Percentiles rank a stretch among this genome's conserved stretches.
Evolutionary conservation across 148 eudicot species (phyloP).

Genomic region (Chenopodium quinoa): DNA sequence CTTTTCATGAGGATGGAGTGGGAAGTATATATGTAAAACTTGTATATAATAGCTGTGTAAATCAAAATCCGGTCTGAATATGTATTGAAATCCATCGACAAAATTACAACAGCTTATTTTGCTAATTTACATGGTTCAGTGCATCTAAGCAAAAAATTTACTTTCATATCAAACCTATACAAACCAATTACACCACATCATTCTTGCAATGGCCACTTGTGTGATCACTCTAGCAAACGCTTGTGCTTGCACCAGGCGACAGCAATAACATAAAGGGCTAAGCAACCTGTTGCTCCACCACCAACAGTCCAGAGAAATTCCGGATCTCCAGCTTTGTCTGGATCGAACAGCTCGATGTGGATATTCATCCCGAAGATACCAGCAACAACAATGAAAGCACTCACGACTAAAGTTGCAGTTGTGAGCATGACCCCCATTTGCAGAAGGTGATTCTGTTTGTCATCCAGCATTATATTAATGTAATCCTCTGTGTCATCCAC

Average conservation of each 20-base stretch:
- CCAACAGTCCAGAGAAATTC: constrained; percentile 87
- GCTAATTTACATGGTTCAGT: not conserved
- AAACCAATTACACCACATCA: not conserved
- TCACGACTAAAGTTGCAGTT: constrained; percentile 83
- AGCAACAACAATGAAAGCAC: constrained; percentile 86
- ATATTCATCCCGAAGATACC: constrained; percentile 94
- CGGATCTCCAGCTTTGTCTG: constrained; percentile 36
- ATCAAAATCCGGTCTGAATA: not conserved
- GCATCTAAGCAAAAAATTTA: not conserved
- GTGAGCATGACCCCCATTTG: constrained; percentile 98
- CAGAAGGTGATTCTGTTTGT: constrained; percentile 95
- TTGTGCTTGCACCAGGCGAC: constrained; percentile 90
- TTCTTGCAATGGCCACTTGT: not conserved
- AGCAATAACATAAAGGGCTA: constrained; percentile 73
- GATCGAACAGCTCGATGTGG: constrained; percentile 53
- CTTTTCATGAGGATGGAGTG: not conserved
- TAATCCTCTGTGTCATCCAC: constrained; percentile 99
- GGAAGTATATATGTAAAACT: not conserved
- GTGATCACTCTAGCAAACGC: constrained; percentile 63
- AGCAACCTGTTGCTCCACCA: constrained; percentile 62
- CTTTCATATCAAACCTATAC: not conserved
- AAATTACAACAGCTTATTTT: not conserved
- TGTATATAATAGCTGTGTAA: not conserved
- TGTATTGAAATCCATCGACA: not conserved
- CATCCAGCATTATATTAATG: constrained; percentile 96